A percentile compares a stretch with the other conserved stretches of the same genome.
These are phyloP conservation scores for Aquilaria malaccensis DNA, from an alignment of 345 rosid genomes.

Conservation along the genomic window DNA sequence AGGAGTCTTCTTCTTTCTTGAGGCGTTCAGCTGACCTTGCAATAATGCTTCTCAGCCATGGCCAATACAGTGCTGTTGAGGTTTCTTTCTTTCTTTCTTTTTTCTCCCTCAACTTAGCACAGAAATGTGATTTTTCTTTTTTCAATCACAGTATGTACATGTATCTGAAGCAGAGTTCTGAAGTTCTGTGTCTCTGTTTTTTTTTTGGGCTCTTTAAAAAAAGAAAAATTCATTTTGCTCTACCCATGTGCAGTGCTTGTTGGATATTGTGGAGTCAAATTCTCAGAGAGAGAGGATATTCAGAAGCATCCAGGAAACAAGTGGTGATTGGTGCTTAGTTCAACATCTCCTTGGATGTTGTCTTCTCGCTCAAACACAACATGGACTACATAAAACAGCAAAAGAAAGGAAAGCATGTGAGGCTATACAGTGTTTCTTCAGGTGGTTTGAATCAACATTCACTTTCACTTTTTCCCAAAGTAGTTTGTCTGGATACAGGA, in stretches of 20 bases:
- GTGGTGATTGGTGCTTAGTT: conserved; percentile 77
- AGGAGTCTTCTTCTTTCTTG: conserved; percentile 54
- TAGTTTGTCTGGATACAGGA: too few relatives aligned
- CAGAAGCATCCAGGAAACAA: conserved; percentile 58
- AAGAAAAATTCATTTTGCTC: not conserved
- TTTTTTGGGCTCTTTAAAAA: not conserved
- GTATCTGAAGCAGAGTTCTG: conserved; percentile 13
- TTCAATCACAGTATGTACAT: not conserved
- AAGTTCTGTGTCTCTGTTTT: conserved; percentile 5
- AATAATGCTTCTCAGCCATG: conserved; percentile 59
- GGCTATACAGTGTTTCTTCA: conserved; percentile 85
- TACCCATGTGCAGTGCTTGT: conserved; percentile 40
- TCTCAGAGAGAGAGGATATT: conserved; percentile 56
- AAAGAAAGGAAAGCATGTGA: conserved; percentile 71
- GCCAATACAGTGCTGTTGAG: conserved; percentile 89
- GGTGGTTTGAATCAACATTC: conserved; percentile 27
- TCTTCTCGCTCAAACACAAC: conserved; percentile 75
- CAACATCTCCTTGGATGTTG: conserved; percentile 94
- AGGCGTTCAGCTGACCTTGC: conserved; percentile 76
- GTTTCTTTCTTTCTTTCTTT: conserved; percentile 20
- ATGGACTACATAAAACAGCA: conserved; percentile 42
- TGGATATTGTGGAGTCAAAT: conserved; percentile 62
- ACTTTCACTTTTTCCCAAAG: too few relatives aligned
- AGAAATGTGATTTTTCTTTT: not conserved
- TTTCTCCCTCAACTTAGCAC: not conserved